These are phyloP conservation scores for Macrophomina pseudophaseolina DNA, from an alignment of 2,329 filamentous ascomycete genomes.

Conservation along the genomic window DNA sequence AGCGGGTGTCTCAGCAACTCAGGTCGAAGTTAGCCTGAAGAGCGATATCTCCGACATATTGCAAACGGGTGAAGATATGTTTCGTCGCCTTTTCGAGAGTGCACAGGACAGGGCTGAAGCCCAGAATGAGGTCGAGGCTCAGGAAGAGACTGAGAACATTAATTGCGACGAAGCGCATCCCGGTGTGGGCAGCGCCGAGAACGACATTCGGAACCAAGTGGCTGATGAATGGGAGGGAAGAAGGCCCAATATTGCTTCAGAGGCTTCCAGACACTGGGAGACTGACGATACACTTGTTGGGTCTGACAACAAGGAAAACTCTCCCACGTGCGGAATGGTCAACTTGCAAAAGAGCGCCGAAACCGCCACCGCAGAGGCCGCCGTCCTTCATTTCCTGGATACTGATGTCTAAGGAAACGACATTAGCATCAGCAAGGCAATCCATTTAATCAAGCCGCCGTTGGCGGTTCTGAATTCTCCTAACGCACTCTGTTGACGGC, in stretches of 20 bases:
- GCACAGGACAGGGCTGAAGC: background rate
- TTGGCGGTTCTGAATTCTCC: too few species aligned
- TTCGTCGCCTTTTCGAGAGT: constrained; percentile 17
- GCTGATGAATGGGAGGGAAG: background rate
- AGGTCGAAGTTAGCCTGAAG: background rate
- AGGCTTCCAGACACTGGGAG: background rate
- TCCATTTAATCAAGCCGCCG: too few species aligned
- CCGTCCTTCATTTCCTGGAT: background rate
- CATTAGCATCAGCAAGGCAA: background rate
- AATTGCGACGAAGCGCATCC: background rate
- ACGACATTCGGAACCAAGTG: background rate
- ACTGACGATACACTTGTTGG: background rate
- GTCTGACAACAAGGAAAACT: constrained; percentile 7
- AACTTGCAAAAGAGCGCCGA: background rate
- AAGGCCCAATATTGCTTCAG: background rate
- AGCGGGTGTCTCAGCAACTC: background rate
- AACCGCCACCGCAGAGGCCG: background rate
- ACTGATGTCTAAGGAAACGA: background rate
- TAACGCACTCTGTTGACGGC: too few species aligned
- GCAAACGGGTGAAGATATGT: constrained; percentile 5
- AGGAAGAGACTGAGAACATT: background rate
- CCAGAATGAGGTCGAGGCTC: background rate
- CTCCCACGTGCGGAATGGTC: background rate
- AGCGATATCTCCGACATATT: background rate
- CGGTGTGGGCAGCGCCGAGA: background rate